Base-by-base conservation (phyloP, 1,139 yeast genomes). In the Maudiozyma humilis region DNA sequence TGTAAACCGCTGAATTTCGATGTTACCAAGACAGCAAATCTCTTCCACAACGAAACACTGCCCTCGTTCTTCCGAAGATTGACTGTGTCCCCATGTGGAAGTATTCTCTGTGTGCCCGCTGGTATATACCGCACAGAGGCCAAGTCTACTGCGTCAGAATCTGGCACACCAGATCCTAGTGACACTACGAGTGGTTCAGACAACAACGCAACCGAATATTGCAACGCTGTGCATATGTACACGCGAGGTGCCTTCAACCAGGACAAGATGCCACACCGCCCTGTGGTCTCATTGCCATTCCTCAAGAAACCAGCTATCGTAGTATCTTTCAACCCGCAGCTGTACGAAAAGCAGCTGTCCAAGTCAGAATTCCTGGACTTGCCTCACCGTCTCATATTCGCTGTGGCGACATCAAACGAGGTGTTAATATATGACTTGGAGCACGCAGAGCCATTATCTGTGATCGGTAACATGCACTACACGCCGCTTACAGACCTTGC, bases 321-420 rank as follows among this genome's bases (percentile, higher is more conserved):
- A 0, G 75, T 87, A 12, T 66, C 82, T 18, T 91, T 93, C 65
- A 81, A 80, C 32, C 95, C 95, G 0, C 64, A 73, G 1, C 60
- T 72, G 36, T 89, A 82, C 61, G 60, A 70, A 43, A 35, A 13
- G 14, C n/a, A 14, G 12, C 55, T 74, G 16, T 57, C 55, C 7
- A 37, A 31, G 2, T 42, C 44, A 30, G 33, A 50, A n/a, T 65
- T 67, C 5, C 66, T 71, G 13, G 65, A 69, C 4, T 65, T 87
- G 35, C 82, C 85, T 0, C 88, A 91, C 57, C 75, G 86, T 47
- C 76, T 91, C 77, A 66, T 89, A 0, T 89, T 85, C 67, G 98
- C 97, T 0, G 82, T 93, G 25, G 97, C 96, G 0, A 89, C 96
- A 0, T 88, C 86, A 47, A 96, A 87, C 57, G 74, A 91, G n/a